Base-by-base conservation (phyloP, 169 alveolate species). In the Besnoitia besnoiti region DNA sequence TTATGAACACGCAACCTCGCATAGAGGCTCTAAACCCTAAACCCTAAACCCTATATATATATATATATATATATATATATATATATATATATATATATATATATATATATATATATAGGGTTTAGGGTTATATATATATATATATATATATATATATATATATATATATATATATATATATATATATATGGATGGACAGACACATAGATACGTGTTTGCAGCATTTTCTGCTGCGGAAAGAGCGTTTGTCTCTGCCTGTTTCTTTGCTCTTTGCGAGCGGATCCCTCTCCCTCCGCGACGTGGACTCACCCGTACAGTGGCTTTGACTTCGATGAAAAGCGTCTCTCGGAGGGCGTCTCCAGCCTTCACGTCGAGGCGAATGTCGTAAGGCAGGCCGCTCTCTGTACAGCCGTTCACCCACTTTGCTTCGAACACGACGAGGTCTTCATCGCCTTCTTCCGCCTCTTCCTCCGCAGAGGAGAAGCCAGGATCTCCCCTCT, bases 381-480 rank as follows among this genome's bases (percentile, higher is more conserved):
- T 35, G 59, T 77, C 87, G 59, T 77, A 77, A 16, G 87, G 87
- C 40, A 27, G n/a, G 37, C 87, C 87, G 21, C 59, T 40, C 59
- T 77, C 87, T 30, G 37, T 19, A 37, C 33, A 77, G 10, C 87
- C 87, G 30, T 77, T 77, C 21, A 77, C 47, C 87, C 87, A 77
- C n/a, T n/a, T 37, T 73, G 82, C 82, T 19, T 73, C 24, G 82
- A 73, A 10, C 2, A 27, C 82, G 10, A n/a, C 82, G 3, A 5
- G 3, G 67, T 21, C 27, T 21, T 55, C 67, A 5, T 16, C 67
- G 67, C 3, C 67, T 19, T 5, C n/a, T 19, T 5, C 30, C 30
- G 12, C 67, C 24, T 55, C 30, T 55, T 55, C 67, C 7, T 1
- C 67, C 67, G 12, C n/a, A n/a, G n/a, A n/a, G n/a, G n/a, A n/a